Evolutionary conservation across 2,329 filamentous ascomycete genomes (phyloP).

Genomic region (Ophiocordyceps robertsii): DNA sequence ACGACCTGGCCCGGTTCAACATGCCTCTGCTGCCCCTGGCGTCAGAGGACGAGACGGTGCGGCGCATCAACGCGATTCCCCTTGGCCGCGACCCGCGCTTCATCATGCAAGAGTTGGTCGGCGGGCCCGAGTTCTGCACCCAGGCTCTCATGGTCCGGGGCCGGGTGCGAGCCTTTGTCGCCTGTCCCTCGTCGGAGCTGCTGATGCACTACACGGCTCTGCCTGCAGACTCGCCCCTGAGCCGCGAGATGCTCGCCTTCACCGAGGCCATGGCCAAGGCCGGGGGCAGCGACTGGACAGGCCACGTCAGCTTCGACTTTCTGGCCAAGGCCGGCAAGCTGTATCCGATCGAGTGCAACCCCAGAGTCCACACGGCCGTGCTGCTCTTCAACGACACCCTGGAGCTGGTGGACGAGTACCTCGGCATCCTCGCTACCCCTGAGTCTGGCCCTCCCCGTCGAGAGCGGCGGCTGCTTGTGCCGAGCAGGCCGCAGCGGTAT

Average conservation of each 20-base stretch:
- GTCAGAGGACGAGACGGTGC: slow-evolving; percentile 40
- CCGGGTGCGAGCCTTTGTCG: slow-evolving; percentile 49
- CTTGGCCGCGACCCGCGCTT: slow-evolving; percentile 42
- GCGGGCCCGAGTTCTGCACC: slow-evolving; percentile 53
- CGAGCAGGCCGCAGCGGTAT: slow-evolving; percentile 12
- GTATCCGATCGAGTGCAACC: slow-evolving; percentile 61
- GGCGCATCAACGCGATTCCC: slow-evolving; percentile 27
- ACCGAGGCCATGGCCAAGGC: slow-evolving; percentile 42
- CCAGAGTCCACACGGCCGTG: slow-evolving; percentile 54
- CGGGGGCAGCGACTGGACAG: slow-evolving; percentile 41
- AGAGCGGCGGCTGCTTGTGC: slow-evolving; percentile 7
- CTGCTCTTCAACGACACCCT: slow-evolving; percentile 40
- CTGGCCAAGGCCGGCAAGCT: slow-evolving; percentile 31
- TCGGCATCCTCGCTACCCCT: slow-evolving; percentile 24
- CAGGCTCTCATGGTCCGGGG: slow-evolving; percentile 56
- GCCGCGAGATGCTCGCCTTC: slow-evolving; percentile 48
- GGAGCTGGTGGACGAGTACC: slow-evolving; percentile 37
- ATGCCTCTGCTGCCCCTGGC: slow-evolving; percentile 52
- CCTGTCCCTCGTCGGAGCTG: slow-evolving; percentile 48
- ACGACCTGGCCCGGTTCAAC: slow-evolving; percentile 43
- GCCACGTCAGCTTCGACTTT: slow-evolving; percentile 62
- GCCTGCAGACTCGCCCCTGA: slow-evolving; percentile 37
- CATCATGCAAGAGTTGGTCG: slow-evolving; percentile 51
- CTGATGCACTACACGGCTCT: slow-evolving; percentile 55
- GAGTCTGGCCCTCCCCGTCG: slow-evolving; percentile 4